phyloP scores from a whole-genome alignment of 1,139 yeast species.

The Diutina neorugosa region DNA sequence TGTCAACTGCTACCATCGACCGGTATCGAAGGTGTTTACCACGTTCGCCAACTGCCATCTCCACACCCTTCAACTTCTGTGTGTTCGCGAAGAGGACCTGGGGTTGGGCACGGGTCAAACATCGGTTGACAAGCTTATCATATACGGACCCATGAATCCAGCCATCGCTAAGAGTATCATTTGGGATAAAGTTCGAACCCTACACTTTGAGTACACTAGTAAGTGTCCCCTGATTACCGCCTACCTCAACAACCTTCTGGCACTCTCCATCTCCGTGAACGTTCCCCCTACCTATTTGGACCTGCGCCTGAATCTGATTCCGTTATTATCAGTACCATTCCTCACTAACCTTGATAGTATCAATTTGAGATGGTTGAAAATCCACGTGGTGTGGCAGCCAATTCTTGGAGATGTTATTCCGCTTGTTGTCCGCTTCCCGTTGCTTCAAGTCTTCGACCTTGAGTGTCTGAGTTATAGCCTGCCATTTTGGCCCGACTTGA shows the following conservation, averaged over 20 bases:
- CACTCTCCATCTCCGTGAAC: not conserved
- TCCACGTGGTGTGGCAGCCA: slow-evolving; percentile 1
- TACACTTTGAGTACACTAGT: not conserved
- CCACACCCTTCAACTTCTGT: not conserved
- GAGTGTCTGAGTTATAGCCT: not conserved
- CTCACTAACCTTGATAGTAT: not conserved
- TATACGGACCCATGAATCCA: not conserved
- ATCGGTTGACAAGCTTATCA: not conserved
- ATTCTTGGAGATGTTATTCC: not conserved
- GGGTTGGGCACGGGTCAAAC: not conserved
- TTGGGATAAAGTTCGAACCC: not conserved
- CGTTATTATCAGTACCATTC: not conserved
- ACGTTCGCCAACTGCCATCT: not conserved
- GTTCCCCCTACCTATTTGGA: not conserved
- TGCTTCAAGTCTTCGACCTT: not conserved
- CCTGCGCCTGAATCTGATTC: not conserved
- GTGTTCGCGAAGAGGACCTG: not conserved
- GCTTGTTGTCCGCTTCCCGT: not conserved
- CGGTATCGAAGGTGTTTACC: not conserved
- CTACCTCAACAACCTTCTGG: not conserved
- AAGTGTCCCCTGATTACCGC: not conserved
- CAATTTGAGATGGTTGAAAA: not conserved
- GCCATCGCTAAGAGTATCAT: not conserved
- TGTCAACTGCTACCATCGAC: not conserved
- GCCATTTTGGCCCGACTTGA: not conserved